phyloP scores from a whole-genome alignment of 2,329 filamentous ascomycete species.

The Aspergillus luchuensis region DNA sequence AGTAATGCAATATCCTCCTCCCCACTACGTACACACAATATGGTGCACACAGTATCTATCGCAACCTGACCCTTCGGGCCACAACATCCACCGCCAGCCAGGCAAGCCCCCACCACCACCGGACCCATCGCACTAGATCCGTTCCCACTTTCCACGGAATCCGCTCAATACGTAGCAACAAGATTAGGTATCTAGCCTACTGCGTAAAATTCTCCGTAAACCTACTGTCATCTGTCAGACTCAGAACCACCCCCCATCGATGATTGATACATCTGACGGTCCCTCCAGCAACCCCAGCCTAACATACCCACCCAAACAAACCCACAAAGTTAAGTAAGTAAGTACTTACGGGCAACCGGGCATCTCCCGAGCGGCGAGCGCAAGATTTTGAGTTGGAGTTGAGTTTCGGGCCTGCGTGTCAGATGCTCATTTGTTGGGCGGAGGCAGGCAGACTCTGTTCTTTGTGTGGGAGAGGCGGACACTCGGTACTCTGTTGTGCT shows the following conservation, averaged over 20 bases:
- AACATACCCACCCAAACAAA: background rate
- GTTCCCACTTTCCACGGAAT: background rate
- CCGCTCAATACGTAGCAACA: no score
- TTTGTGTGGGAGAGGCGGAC: no score
- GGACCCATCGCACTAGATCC: background rate
- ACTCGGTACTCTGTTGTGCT: no score
- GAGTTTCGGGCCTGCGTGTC: constrained; percentile 14
- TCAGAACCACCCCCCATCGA: no score
- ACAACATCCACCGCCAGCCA: background rate
- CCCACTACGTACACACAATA: no score
- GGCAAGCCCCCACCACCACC: background rate
- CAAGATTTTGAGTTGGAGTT: background rate
- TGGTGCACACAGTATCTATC: no score
- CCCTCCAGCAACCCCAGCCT: background rate
- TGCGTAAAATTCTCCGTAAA: constrained; percentile 1
- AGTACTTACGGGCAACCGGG: no score
- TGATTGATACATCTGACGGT: background rate
- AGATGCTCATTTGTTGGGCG: constrained; percentile 18
- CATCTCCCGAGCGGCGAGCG: no score
- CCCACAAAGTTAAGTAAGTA: background rate
- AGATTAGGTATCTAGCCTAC: background rate
- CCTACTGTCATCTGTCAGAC: background rate
- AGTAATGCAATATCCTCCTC: background rate
- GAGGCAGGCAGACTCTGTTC: no score
- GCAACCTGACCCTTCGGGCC: background rate